These are phyloP conservation scores for Graphium sp. DNA, from an alignment of 2,329 filamentous ascomycete species.

Conservation along the genomic window DNA sequence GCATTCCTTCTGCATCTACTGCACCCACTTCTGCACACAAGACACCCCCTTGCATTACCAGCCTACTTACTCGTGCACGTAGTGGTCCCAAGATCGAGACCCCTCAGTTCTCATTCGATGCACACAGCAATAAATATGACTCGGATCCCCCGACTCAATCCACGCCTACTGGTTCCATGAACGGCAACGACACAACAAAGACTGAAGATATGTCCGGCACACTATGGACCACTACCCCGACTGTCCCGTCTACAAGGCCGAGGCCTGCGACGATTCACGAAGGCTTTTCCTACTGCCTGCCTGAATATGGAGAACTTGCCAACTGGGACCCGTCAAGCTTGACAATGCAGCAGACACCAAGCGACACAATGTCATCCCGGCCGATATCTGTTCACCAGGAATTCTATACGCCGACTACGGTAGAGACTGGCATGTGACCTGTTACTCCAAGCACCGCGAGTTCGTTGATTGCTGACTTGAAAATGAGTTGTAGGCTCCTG, in stretches of 20 bases:
- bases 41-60: slow-evolving; percentile 6
- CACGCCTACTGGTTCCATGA: slow-evolving; percentile 29
- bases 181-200: slow-evolving; percentile 28
- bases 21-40: not conserved
- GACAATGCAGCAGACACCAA: slow-evolving; percentile 30
- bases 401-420: slow-evolving; percentile 27
- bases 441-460: not conserved
- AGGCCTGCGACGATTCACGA: slow-evolving; percentile 44
- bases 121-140: slow-evolving; percentile 26
- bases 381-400: slow-evolving; percentile 42
- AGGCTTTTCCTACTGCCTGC: slow-evolving; percentile 41
- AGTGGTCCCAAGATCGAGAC: slow-evolving; percentile 27
- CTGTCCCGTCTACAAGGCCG: slow-evolving; percentile 29
- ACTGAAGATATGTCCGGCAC: slow-evolving; percentile 26
- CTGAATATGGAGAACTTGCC: slow-evolving; percentile 32
- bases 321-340: slow-evolving; percentile 41
- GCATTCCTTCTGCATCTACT: slow-evolving; percentile 7
- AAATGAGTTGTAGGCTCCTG: slow-evolving; percentile 14
- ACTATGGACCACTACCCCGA: slow-evolving; percentile 37
- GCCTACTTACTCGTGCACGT: slow-evolving; percentile 7
- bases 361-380: slow-evolving; percentile 31
- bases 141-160: slow-evolving; percentile 25
- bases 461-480: not conserved
- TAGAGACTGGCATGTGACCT: slow-evolving; percentile 29
- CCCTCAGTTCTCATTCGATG: slow-evolving; percentile 30